Evolutionary conservation across 257 asterid genomes (phyloP), one percentile per base, ranked within the genome.

Genomic region (Ilex asprella): DNA sequence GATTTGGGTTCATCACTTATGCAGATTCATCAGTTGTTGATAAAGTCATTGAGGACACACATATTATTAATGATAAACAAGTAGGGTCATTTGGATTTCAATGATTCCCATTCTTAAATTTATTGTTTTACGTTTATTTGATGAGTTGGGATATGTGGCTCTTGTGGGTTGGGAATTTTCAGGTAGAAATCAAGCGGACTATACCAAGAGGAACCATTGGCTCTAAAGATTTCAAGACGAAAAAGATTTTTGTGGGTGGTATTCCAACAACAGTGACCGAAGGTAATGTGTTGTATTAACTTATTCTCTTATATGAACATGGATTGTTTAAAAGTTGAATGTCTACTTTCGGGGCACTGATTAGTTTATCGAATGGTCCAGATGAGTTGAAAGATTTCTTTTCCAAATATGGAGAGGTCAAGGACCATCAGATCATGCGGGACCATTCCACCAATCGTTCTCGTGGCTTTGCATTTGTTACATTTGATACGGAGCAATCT

Each of bases 161-260:
- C 9, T 44, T 12, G 11, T 44, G 50, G 50, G 10, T 11, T 12
- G 5, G 54, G 16, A 49, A 49, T 67, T 71, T 63, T 55, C 69
- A 83, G 89, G 89, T 83, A 50, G 89, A 83, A 63, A 80, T 83
- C 72, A 83, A 83, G 82, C 78, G 89, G 71, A 83, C 89, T 32
- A 80, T 80, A 16, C 89, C 89, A 39, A 82, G 81, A 78, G 89
- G 82, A 75, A 77, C 77, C 5, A 30, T 55, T 30, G 64, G 64
- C 64, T 68, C 84, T 27, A 80, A 71, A 63, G 86, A 75, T 69
- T 83, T 77, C 67, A 83, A 78, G 78, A 83, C 89, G 14, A 80
- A 67, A 79, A 83, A 83, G 75, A 83, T 83, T 56, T 83, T 83
- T 60, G 86, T 83, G 54, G 89, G 89, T 7, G 89, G 89, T 16